phyloP scores from a whole-genome alignment of 371 early-diverging fungal species.

The Mucor plumbeus region DNA sequence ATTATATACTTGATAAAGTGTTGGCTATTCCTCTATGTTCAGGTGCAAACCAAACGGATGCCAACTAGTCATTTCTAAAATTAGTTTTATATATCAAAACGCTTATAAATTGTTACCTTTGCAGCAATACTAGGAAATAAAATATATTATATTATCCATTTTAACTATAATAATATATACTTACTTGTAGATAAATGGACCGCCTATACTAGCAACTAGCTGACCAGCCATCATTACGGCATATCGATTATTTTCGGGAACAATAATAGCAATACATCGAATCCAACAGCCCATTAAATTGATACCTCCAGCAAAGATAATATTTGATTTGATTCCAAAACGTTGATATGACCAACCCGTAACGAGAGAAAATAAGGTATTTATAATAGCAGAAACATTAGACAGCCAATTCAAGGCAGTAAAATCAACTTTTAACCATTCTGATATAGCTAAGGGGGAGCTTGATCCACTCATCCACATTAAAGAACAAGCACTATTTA shows the following conservation, averaged over 20 bases:
- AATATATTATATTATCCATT: too few relatives aligned
- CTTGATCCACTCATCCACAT: slow-evolving; percentile 44
- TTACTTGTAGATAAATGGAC: slow-evolving; percentile 33
- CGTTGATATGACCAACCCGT: slow-evolving; percentile 44
- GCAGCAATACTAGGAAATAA: slow-evolving; percentile 20
- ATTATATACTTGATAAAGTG: slow-evolving; percentile 19
- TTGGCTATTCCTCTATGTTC: slow-evolving; percentile 31
- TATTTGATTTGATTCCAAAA: slow-evolving; percentile 41
- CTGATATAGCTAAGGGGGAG: slow-evolving; percentile 27
- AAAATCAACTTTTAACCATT: slow-evolving; percentile 37
- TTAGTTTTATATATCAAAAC: too few relatives aligned
- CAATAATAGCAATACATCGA: slow-evolving; percentile 24
- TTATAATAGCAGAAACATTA: slow-evolving; percentile 40
- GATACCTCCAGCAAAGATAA: slow-evolving; percentile 23
- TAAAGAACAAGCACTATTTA: slow-evolving; percentile 30
- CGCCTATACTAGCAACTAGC: slow-evolving; percentile 25
- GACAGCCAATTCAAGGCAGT: slow-evolving; percentile 46
- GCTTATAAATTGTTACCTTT: slow-evolving; percentile 17
- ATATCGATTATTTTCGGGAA: slow-evolving; percentile 24
- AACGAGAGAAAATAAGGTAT: slow-evolving; percentile 32
- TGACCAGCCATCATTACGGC: slow-evolving; percentile 26
- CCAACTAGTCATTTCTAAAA: slow-evolving; percentile 12
- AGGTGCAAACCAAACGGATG: slow-evolving; percentile 33
- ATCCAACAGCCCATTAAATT: slow-evolving; percentile 32
- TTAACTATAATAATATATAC: neutral